Conservation (phyloP, 352 stramenopile genomes). For the Globisporangium recalcitrans region DNA sequence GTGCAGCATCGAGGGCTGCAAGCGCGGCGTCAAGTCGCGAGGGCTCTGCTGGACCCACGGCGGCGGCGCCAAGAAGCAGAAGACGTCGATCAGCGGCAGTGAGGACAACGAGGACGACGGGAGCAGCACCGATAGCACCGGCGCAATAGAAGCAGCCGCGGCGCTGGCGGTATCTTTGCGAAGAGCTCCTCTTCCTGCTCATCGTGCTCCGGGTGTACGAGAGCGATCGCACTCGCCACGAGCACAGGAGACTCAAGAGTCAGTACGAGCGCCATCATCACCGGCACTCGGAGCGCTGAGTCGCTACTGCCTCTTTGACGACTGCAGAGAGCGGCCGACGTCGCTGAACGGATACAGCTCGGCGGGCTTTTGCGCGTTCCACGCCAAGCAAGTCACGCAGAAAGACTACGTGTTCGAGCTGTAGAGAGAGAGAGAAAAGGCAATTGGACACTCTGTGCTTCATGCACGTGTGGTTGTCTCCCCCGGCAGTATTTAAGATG, state of each 20-base stretch:
- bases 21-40: constrained; percentile 20
- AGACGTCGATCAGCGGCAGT: neutral
- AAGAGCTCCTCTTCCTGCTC: neutral
- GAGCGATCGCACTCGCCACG: neutral
- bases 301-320: constrained; percentile 14
- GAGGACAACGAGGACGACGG: neutral
- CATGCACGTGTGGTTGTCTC: no score
- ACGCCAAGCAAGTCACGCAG: constrained; percentile 2
- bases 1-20: constrained; percentile 23
- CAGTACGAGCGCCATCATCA: neutral
- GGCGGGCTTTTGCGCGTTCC: neutral
- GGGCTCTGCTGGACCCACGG: constrained; percentile 24
- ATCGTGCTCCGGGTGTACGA: neutral
- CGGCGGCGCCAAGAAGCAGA: constrained; percentile 24
- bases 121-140: neutral
- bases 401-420: constrained; percentile 4
- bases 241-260: no score
- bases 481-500: neutral
- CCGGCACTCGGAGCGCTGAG: constrained; percentile 15
- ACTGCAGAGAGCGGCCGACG: neutral
- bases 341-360: constrained; percentile 1
- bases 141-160: neutral
- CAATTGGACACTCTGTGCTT: neutral
- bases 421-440: neutral
- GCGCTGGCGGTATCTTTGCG: neutral